Conservation (phyloP, 352 stramenopile genomes). For the Peronospora destructor region DNA sequence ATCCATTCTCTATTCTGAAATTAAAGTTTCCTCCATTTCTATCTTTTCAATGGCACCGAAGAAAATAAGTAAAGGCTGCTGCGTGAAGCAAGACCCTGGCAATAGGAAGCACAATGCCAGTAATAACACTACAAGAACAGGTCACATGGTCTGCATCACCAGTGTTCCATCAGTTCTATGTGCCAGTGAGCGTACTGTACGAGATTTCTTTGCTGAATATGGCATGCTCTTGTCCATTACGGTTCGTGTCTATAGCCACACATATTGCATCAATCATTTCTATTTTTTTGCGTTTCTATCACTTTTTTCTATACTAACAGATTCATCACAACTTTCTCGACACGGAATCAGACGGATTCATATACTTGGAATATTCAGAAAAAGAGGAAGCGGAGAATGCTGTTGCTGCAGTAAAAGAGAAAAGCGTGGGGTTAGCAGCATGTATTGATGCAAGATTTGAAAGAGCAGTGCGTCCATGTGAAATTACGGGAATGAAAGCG, state of each 20-base stretch:
- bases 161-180: constrained; percentile 52
- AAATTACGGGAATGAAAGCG: constrained; percentile 39
- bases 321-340: constrained; percentile 66
- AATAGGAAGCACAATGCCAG: constrained; percentile 3
- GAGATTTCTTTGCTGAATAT: constrained; percentile 41
- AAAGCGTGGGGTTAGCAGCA: constrained; percentile 12
- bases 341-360: constrained; percentile 52
- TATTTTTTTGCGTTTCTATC: neutral
- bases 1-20: neutral
- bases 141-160: constrained; percentile 45
- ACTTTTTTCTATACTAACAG: constrained; percentile 14
- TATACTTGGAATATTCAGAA: constrained; percentile 52
- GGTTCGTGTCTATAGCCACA: constrained; percentile 21
- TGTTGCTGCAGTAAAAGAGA: constrained; percentile 31
- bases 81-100: constrained; percentile 16
- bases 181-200: constrained; percentile 39
- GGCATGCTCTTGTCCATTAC: constrained; percentile 41
- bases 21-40: too few species aligned
- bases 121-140: constrained; percentile 4
- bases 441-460: constrained; percentile 15
- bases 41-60: constrained; percentile 12
- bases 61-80: constrained; percentile 1
- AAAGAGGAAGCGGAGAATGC: constrained; percentile 31
- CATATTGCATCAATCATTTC: neutral
- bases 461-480: constrained; percentile 4